Conservation (phyloP, 768 basidiomycete species). For the Gautieria morchelliformis region DNA sequence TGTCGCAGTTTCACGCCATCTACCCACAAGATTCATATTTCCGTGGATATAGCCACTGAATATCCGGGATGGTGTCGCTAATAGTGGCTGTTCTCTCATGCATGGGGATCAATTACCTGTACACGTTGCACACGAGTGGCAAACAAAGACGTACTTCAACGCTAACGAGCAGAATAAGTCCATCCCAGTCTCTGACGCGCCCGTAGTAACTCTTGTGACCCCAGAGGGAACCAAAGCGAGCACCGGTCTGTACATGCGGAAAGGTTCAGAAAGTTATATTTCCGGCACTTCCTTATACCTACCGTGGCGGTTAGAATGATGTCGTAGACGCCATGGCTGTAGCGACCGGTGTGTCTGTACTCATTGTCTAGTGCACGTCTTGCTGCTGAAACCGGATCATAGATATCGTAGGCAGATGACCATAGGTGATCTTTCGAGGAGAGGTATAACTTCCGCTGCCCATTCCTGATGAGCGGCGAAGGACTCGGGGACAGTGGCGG, state of each 20-base stretch:
- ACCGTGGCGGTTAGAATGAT: constrained; percentile 55
- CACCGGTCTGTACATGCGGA: background rate
- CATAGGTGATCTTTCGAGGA: background rate
- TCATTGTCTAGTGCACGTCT: background rate
- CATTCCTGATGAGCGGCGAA: too few relatives aligned
- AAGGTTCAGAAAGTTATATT: background rate
- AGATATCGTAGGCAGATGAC: background rate
- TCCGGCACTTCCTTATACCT: background rate
- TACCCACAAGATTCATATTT: background rate
- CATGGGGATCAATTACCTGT: background rate
- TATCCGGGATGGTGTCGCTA: background rate
- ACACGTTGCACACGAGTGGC: background rate
- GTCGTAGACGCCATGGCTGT: constrained; percentile 48
- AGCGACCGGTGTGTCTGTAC: constrained; percentile 1
- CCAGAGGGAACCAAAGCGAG: too few relatives aligned
- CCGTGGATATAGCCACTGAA: background rate
- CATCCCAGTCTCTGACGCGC: constrained; percentile 42
- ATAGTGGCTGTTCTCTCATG: background rate
- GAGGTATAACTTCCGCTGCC: background rate
- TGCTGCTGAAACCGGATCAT: constrained; percentile 24
- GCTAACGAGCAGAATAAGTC: constrained; percentile 31
- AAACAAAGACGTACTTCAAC: background rate
- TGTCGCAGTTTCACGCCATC: background rate
- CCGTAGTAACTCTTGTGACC: constrained; percentile 26
- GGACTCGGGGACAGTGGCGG: too few relatives aligned